Percentiles rank a stretch among this genome's conserved stretches.
Conservation (phyloP, 768 basidiomycete species). For the Mycena rebaudengoi region DNA sequence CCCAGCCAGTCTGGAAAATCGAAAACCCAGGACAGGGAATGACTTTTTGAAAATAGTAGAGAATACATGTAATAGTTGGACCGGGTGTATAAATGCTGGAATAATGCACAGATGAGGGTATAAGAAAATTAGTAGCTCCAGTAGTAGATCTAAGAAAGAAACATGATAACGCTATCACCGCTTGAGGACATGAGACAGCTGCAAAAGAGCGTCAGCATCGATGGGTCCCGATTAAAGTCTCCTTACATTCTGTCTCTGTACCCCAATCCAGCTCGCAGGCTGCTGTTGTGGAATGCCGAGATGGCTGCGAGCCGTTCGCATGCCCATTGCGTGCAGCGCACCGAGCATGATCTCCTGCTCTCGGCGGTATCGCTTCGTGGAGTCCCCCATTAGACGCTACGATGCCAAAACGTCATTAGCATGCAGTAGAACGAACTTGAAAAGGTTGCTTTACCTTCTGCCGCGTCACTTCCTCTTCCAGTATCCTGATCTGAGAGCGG, state of each 20-base stretch:
- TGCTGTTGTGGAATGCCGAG: conserved; percentile 58
- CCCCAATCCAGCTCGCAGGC: conserved; percentile 75
- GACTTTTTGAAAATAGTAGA: conserved; percentile 10
- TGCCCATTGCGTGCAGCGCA: conserved; percentile 75
- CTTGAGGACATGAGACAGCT: conserved; percentile 22
- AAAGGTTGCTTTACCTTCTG: conserved; percentile 56
- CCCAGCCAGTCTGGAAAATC: conserved; percentile 32
- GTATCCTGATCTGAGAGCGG: conserved; percentile 68
- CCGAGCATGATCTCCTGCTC: conserved; percentile 88
- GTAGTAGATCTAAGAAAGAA: conserved; percentile 12
- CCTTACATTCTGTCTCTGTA: conserved; percentile 64
- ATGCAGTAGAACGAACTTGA: not conserved
- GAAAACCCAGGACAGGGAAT: conserved; percentile 27
- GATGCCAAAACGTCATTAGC: not conserved
- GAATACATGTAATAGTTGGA: conserved; percentile 6
- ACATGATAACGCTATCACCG: conserved; percentile 3
- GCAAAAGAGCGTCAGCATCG: not conserved
- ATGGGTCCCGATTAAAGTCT: not conserved
- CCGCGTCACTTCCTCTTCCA: conserved; percentile 70
- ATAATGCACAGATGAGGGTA: conserved; percentile 29
- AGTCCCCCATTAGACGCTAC: conserved; percentile 62
- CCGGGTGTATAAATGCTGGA: conserved; percentile 10
- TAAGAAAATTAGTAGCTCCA: conserved; percentile 9
- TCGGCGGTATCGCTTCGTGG: conserved; percentile 66
- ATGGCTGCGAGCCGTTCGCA: conserved; percentile 69